Evolutionary conservation across 202 grass and related monocot genomes (phyloP), one percentile per base, ranked within the genome.

Genomic region (Panicum virgatum): DNA sequence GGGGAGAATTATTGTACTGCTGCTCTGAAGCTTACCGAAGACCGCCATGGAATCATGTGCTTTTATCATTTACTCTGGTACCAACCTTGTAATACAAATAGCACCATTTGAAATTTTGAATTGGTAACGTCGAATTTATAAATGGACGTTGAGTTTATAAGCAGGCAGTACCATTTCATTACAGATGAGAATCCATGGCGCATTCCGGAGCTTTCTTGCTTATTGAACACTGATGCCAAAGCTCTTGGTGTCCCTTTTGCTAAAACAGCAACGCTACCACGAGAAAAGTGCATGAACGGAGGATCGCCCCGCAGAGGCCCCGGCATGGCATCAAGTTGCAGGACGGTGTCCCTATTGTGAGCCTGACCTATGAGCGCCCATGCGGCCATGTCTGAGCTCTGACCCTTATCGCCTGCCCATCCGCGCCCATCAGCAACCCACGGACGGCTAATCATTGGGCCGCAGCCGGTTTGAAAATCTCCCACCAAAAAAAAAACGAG

Each of bases 261-360:
- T 5, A 12, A 19, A 46, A 65, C 25, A 60, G 34, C 59, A 36
- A 15, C 25, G 46, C 15, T 45, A 6, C 74, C 10, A 12, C 19
- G 9, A 14, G 3, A 64, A 74, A 37, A 62, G 12, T 64, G 60
- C 27, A 46, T 34, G 44, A 47, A 71, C 16, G 11, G 12, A n/a
- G 11, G 12, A n/a, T 4, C 29, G 7, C 30, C 29, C 13, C 12
- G 39, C 6, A 36, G 43, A 51, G 68, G 12, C 54, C 9, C 53
- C 54, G 15, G 64, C 32, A 34, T 37, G 69, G 63, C 58, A 27
- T 78, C 83, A 85, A 72, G 45, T 82, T 73, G 82, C 23, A 43
- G 72, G 58, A 72, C 16, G 65, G 51, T 30, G 72, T 66, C 23
- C 66, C 60, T 43, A 29, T 66, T 73, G 40, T 60, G 83, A 74